These are phyloP conservation scores for Clonostachys rhizophaga DNA, from an alignment of 2,329 filamentous ascomycete species.

Conservation along the genomic window DNA sequence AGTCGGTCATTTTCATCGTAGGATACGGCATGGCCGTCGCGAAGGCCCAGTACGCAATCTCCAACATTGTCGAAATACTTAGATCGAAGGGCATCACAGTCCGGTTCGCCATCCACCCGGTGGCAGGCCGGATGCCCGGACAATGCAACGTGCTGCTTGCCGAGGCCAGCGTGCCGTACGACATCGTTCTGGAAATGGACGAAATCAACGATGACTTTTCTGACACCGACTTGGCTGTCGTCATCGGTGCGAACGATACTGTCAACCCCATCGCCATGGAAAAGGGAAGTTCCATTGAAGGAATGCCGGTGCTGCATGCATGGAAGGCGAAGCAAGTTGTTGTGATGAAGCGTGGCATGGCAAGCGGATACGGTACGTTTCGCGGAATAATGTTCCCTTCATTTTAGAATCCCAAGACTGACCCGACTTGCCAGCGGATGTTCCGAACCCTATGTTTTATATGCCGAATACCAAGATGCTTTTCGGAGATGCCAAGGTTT, in stretches of 20 bases:
- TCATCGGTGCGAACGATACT: slow-evolving; percentile 90
- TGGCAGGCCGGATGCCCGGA: slow-evolving; percentile 87
- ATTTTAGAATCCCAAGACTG: not conserved
- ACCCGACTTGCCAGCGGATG: slow-evolving; percentile 55
- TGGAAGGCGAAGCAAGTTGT: slow-evolving; percentile 94
- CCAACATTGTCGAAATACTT: slow-evolving; percentile 71
- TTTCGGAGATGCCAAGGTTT: slow-evolving; percentile 83
- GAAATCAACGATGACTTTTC: slow-evolving; percentile 92
- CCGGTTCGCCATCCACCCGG: slow-evolving; percentile 85
- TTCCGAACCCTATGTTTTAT: slow-evolving; percentile 91
- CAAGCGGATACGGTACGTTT: slow-evolving; percentile 73
- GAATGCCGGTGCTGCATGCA: slow-evolving; percentile 87
- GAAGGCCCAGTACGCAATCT: slow-evolving; percentile 87
- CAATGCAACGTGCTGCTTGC: slow-evolving; percentile 90
- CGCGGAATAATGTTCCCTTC: not conserved
- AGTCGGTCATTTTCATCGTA: slow-evolving; percentile 85
- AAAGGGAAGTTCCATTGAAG: slow-evolving; percentile 77
- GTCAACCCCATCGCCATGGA: slow-evolving; percentile 88
- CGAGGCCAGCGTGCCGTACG: slow-evolving; percentile 83
- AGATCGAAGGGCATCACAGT: slow-evolving; percentile 75
- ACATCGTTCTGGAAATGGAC: slow-evolving; percentile 92
- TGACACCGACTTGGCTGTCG: slow-evolving; percentile 80
- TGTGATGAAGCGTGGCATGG: slow-evolving; percentile 90
- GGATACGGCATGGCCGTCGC: slow-evolving; percentile 94
- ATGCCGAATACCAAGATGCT: slow-evolving; percentile 89